Base-by-base conservation (phyloP, 2,329 filamentous ascomycete species). In the Coniochaeta sp. region DNA sequence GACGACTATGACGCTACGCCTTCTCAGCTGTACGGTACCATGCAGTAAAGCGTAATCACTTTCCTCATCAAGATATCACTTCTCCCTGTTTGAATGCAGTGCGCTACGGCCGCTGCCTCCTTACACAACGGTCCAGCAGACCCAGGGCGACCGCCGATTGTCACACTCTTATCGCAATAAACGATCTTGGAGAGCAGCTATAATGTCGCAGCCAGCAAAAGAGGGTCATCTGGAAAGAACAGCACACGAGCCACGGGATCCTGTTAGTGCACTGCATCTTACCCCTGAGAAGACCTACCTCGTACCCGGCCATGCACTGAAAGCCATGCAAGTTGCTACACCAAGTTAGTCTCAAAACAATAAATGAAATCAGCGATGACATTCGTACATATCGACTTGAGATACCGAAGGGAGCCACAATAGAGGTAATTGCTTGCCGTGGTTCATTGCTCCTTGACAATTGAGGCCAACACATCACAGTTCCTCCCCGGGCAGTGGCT, bases 401-500 rank as follows among this genome's bases (percentile, higher is more conserved):
- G 10, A 78, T 91, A 40, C 79, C 80, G 10, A 70, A 78, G 47
- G 73, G 76, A 3, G 68, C 72, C 17, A 68, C 68, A 63, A 75
- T 84, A 64, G 77, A 79, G 70, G 85, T 85, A 75, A 55, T 67
- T 60, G 60, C 17, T 30, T 26, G 32, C 6, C 8, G 17, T n/a
- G 9, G 26, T n/a, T 14, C 38, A 9, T 36, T 3, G 22, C 8
- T 34, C 3, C 17, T 40, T 14, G 4, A 32, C n/a, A 28, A 2
- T 22, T n/a, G 6, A 14, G n/a, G n/a, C 55, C 34, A 38, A 57
- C 30, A 22, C 12, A 24, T 12, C 17, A 28, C 72, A 89, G 81
- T 96, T 95, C 74, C 79, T 86, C 6, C 85, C 92, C 5, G 92
- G 92, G 59, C 92, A 96, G 78, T 96, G 91, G 90, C 81, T 96